phyloP scores from a whole-genome alignment of 2,329 filamentous ascomycete species.

The Ceratocystis colombiana region DNA sequence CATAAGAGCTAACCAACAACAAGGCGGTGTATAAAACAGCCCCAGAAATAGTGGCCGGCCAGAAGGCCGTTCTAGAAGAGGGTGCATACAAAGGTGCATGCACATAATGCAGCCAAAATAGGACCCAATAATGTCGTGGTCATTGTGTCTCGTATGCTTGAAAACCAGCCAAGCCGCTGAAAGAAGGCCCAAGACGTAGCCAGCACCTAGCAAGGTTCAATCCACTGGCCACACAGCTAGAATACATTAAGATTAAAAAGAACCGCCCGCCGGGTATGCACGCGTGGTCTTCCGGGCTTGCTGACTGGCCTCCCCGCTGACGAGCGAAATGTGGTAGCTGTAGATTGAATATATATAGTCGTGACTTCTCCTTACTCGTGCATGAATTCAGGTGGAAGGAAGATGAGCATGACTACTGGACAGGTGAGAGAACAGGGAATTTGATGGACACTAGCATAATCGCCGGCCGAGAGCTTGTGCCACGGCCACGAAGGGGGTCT shows the following conservation, averaged over 20 bases:
- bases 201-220: too few relatives aligned
- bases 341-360: not conserved
- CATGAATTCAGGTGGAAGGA: conserved; percentile 9
- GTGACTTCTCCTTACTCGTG: conserved; percentile 11
- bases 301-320: not conserved
- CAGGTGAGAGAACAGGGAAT: not conserved
- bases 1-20: not conserved
- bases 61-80: not conserved
- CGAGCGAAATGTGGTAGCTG: not conserved
- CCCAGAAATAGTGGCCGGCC: not conserved
- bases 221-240: not conserved
- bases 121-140: not conserved
- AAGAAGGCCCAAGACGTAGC: not conserved
- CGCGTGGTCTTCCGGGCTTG: not conserved
- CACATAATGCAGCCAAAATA: not conserved
- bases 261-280: conserved; percentile 1
- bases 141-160: conserved; percentile 5
- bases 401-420: conserved; percentile 10
- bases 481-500: not conserved
- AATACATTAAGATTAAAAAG: not conserved
- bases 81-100: not conserved
- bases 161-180: not conserved
- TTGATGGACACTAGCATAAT: conserved; percentile 3
- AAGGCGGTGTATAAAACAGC: not conserved
- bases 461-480: not conserved